Base-by-base conservation (phyloP, 352 stramenopile species). In the Pythium aquatile region DNA sequence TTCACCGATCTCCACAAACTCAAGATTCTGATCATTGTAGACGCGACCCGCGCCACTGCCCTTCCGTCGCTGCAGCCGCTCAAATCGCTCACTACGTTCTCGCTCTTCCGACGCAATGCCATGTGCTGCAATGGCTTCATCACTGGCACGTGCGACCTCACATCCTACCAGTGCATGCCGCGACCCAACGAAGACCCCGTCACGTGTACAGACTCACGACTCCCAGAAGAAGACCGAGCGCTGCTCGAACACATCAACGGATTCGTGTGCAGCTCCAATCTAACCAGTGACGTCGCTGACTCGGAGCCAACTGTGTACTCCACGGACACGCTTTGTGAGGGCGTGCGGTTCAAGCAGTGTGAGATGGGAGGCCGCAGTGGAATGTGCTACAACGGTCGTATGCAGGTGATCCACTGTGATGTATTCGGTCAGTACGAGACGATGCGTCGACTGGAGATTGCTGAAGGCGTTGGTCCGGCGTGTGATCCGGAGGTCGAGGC, bases 101-200 rank as follows among this genome's bases (percentile, higher is more conserved):
- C 58, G 29, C 29, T 70, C 29, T 42, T 47, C 14, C 24, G 30
- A 6, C 51, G 61, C 10, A 66, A 64, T 17, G 37, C 67, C n/a
- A 39, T 70, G 46, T 74, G 67, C 54, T 74, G 67, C 58, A 74
- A 74, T 33, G 66, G 66, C 20, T 73, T 65, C 29, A 28, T 73
- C 48, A 55, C 32, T 5, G 66, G 52, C 30, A 40, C 10, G 26
- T 73, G 66, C 40, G 66, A 73, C 37, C 46, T 73, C 2, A 47
- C 40, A 28, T 37, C 39, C 16, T 72, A 58, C 47, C 30, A 51
- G 6, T 72, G 65, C 20, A 20, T 26, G 32, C n/a, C 24, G 2
- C 58, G 59, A 4, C 9, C 28, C 2, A 54, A 48, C 29, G 60
- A 69, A 40, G 48, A 24, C 10, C 42, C 24, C 0, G 51, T 69